phyloP scores from a whole-genome alignment of 331 rosid genomes.

The Malus hybrid region DNA sequence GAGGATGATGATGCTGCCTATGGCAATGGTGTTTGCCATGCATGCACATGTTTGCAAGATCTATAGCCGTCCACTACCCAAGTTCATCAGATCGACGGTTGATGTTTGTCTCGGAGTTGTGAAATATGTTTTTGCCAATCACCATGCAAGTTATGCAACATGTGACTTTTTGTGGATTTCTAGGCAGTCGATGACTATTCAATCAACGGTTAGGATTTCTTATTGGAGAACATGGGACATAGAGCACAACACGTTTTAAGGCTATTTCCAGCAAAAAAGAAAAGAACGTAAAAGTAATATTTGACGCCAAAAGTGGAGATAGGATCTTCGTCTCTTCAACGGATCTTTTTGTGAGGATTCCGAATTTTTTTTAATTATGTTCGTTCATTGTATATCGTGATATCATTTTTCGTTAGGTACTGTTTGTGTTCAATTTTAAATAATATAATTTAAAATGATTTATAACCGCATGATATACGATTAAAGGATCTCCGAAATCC shows the following conservation, averaged over 20 bases:
- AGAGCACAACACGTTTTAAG: neutral
- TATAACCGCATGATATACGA: no score
- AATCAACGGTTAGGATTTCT: neutral
- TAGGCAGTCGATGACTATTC: no score
- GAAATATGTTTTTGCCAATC: neutral
- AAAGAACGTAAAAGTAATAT: no score
- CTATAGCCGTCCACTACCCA: neutral
- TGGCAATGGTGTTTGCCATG: slow-evolving; percentile 9
- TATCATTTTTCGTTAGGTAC: accelerated
- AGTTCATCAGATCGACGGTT: neutral
- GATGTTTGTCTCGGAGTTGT: neutral
- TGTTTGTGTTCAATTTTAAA: no score
- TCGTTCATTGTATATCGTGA: accelerated
- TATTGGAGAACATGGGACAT: neutral
- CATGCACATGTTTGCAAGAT: slow-evolving; percentile 13
- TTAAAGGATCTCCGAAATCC: no score
- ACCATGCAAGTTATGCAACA: no score
- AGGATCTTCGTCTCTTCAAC: no score
- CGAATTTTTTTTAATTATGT: accelerated
- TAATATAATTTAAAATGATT: no score
- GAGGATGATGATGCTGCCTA: slow-evolving; percentile 4
- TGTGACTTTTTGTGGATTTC: neutral
- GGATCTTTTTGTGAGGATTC: accelerated
- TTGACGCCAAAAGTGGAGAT: no score
- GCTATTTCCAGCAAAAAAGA: neutral